Base-by-base conservation (phyloP, 179 eudicot genomes). In the Beta lomatogona region DNA sequence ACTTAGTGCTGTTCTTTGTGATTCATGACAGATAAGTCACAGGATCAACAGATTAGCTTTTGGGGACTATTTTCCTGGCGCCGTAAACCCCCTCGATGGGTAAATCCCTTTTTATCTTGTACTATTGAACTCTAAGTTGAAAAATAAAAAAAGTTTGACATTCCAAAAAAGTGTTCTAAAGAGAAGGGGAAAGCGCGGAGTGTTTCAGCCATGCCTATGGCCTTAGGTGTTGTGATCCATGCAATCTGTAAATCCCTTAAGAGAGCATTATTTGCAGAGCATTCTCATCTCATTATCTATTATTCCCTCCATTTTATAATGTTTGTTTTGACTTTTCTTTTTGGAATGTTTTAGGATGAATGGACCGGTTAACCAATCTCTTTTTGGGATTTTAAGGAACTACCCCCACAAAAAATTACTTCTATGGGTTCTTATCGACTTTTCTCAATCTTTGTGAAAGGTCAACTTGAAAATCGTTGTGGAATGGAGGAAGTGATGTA, bases 81-180 rank as follows among this genome's bases (percentile, higher is more conserved):
- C 83, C 79, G 86, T 91, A 44, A 91, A 94, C 81, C 98, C 98
- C 22, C 89, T 94, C 60, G 95, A 94, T 80, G 92, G 98, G 98
- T 94, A 93, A 57, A 83, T 57, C 54, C 41, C 73, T 78, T 71
- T 61, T 53, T 60, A 18, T 68, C 70, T 79, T 79, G 28, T 44
- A 71, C 22, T 52, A 77, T 31, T 68, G 2, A 15, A 58, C 46
- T 63, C 63, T 50, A 6, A 61, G 25, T 52, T 50, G 64, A 41
- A 79, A 41, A 67, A 25, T 25, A 25, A 7, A 44, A 44, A 71
- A 55, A 14, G 46, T 52, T 9, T 48, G 55, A 5, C 46, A 50
- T 71, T 71, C 9, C 55, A 0, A 7, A 28, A 15, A 41, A 4
- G 18, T 69, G 73, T 41, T 53, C 54, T 44, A 45, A 16, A 44